phyloP scores from a whole-genome alignment of 192 early-diverging fungal species.

The Gorgonomyces haynaldii region DNA sequence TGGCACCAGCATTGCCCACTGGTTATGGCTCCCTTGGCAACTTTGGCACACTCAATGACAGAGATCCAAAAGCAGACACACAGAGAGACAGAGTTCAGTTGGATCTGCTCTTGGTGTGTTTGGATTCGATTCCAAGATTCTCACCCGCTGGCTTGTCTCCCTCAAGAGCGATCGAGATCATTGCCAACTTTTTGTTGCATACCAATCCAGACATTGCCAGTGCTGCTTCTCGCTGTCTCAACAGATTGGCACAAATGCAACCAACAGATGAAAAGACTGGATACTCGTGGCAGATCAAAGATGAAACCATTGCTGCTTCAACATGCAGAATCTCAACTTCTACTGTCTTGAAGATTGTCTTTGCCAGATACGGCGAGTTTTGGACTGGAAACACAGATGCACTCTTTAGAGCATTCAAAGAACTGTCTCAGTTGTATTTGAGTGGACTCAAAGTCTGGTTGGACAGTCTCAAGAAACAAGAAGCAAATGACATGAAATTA shows the following conservation, averaged over 20 bases:
- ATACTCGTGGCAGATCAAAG: background rate
- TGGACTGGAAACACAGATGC: conserved; percentile 3
- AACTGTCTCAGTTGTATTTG: no score
- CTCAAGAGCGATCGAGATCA: conserved; percentile 60
- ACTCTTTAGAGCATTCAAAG: no score
- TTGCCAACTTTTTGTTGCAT: conserved; percentile 72
- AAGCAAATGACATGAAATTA: no score
- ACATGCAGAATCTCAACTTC: background rate
- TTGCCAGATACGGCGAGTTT: conserved; percentile 1
- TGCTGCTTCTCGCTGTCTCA: conserved; percentile 48
- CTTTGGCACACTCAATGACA: no score
- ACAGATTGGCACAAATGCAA: conserved; percentile 43
- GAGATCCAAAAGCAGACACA: conserved; percentile 5
- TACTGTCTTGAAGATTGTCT: background rate
- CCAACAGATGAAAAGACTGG: no score
- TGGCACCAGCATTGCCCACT: no score
- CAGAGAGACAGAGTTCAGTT: conserved; percentile 21
- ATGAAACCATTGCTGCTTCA: background rate
- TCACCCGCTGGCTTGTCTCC: conserved; percentile 52
- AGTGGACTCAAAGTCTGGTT: no score
- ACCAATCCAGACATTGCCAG: conserved; percentile 70
- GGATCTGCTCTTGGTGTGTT: no score
- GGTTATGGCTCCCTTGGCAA: no score
- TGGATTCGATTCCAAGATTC: conserved; percentile 61
- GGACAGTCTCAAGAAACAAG: no score